Evolutionary conservation across 2,329 filamentous ascomycete species (phyloP), one percentile per base, ranked within the genome.

Genomic region (Leptographium lundbergii): DNA sequence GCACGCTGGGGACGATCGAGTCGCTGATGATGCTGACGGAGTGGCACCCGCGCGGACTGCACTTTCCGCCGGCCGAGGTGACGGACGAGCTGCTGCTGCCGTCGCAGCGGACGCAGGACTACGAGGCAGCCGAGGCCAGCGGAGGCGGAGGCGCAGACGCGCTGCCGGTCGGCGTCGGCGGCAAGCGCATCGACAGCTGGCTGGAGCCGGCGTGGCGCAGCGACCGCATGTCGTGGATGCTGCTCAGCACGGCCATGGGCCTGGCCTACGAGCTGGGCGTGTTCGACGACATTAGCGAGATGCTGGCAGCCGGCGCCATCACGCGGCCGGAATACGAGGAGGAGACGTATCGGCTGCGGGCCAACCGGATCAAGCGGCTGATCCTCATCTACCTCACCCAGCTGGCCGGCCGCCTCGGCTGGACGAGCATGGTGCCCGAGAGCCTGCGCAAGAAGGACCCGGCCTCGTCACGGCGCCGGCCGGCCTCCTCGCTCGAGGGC

Each of bases 171-270:
- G 82, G 83, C n/a, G 81, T 90, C 24, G 89, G 90, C 52, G 90
- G 89, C 11, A 86, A 88, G 69, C 79, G 91, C 32, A 94, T 96
- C 63, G 91, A 96, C 68, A 92, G 90, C 69, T 97, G 94, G 90
- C 82, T 97, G 4, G 94, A 99, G 70, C 94, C 94, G 2, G 92
- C 90, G 10, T 96, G 92, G 90, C 81, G 92, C 66, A 90, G 87
- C 63, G 92, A 96, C 67, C 87, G 91, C 58, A 95, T 96, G 89
- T 95, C 89, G 69, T 96, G 92, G 92, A 96, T 96, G 90, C 77
- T 97, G 17, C 79, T 97, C 34, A 95, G 90, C 67, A 95, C 91
- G 45, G 91, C 90, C 17, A 88, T 92, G 76, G 88, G 91, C 1
- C 77, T 97, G 45, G 90, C 89, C 0, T 95, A 95, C 65, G 94